Conservation (phyloP, 257 asterid genomes). For the Schizonepeta tenuifolia region DNA sequence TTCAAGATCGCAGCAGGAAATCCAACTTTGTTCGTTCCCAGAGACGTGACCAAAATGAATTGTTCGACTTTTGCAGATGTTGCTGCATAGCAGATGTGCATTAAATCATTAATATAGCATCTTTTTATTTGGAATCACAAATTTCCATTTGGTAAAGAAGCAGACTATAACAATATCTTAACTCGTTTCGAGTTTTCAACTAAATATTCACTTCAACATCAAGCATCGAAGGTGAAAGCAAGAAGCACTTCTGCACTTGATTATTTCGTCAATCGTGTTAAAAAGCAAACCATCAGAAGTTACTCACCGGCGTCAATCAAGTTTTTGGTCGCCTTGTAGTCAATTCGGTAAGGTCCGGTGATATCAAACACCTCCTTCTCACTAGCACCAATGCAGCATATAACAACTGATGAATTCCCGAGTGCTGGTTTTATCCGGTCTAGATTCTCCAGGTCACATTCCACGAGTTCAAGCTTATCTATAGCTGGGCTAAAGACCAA, state of each 20-base stretch:
- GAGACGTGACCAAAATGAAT: constrained; percentile 88
- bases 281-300: constrained; percentile 13
- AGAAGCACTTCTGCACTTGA: background rate
- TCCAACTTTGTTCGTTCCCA: constrained; percentile 94
- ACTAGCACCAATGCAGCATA: constrained; percentile 97
- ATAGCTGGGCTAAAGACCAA: constrained; percentile 97
- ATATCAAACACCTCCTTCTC: constrained; percentile 89
- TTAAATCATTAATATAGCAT: constrained; percentile 16
- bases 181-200: background rate
- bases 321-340: constrained; percentile 82
- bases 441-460: constrained; percentile 88
- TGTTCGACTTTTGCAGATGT: constrained; percentile 70
- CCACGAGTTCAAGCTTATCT: constrained; percentile 96
- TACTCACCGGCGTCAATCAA: constrained; percentile 85
- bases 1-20: constrained; percentile 95
- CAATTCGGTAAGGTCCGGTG: constrained; percentile 90
- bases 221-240: constrained; percentile 7
- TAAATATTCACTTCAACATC: background rate
- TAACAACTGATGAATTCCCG: constrained; percentile 75
- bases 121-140: background rate
- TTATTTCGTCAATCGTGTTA: background rate
- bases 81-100: constrained; percentile 66
- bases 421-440: constrained; percentile 66
- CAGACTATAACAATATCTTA: background rate
- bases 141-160: background rate